Evolutionary conservation across 768 basidiomycete species (phyloP).

Genomic region (Flagelloscypha sp.): DNA sequence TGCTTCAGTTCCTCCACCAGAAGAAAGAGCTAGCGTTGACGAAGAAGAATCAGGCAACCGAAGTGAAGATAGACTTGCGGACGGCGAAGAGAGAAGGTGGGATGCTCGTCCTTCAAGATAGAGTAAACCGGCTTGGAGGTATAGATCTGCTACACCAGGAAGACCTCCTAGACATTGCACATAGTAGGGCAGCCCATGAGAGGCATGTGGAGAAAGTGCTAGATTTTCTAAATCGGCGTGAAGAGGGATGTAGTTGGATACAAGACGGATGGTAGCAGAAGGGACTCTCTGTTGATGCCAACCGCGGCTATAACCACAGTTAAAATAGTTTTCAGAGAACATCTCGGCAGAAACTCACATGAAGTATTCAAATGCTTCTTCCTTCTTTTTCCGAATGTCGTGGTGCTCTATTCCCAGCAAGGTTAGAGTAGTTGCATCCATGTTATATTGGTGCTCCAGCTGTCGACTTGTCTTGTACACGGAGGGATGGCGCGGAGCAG

Average conservation of each 20-base stretch:
- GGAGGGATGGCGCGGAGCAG: constrained; percentile 41
- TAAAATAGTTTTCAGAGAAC: constrained; percentile 3
- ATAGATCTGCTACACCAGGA: constrained; percentile 63
- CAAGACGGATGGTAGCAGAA: constrained; percentile 70
- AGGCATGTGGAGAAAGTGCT: too few relatives aligned
- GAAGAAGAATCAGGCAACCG: constrained; percentile 50
- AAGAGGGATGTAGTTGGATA: constrained; percentile 62
- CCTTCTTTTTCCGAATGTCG: constrained; percentile 67
- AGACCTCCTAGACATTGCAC: constrained; percentile 58
- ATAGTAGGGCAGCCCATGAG: too few relatives aligned
- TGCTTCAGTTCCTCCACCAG: constrained; percentile 55
- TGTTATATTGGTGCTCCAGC: constrained; percentile 64
- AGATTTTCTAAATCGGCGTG: constrained; percentile 36
- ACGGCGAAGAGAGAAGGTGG: constrained; percentile 61
- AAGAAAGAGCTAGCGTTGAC: too few relatives aligned
- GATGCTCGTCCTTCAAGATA: constrained; percentile 77
- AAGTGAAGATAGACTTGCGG: constrained; percentile 70
- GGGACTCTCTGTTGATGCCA: constrained; percentile 75
- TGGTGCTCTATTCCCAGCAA: constrained; percentile 62
- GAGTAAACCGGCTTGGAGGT: constrained; percentile 70
- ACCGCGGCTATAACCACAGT: constrained; percentile 46
- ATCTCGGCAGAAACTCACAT: constrained; percentile 38
- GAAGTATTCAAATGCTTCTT: constrained; percentile 77
- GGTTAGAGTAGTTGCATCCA: constrained; percentile 79
- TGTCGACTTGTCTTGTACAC: constrained; percentile 44